These are phyloP conservation scores for Dryadomyces quercus-mongolicae DNA, from an alignment of 2,329 filamentous ascomycete species.

Conservation along the genomic window DNA sequence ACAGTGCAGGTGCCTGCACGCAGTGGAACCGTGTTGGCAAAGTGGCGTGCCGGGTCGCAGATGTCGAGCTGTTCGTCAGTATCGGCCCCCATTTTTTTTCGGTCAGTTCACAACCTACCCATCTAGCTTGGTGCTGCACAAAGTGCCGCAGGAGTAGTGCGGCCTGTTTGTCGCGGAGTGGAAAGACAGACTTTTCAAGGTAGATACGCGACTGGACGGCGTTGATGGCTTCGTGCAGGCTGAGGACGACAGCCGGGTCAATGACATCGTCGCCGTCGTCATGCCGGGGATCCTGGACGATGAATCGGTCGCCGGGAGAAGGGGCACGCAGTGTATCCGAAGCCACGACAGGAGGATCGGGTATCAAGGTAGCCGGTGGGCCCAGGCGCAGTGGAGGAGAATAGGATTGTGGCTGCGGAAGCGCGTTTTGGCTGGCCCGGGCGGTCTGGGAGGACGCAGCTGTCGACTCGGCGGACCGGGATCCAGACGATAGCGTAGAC, in stretches of 20 bases:
- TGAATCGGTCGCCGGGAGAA: conserved; percentile 19
- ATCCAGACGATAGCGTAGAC: background rate
- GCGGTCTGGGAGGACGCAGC: background rate
- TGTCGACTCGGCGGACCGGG: background rate
- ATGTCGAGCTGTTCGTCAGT: conserved; percentile 33
- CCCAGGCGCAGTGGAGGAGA: background rate
- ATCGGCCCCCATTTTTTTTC: too few relatives aligned
- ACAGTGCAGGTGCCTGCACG: conserved; percentile 36
- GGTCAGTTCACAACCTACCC: conserved; percentile 16
- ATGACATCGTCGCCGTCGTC: conserved; percentile 4
- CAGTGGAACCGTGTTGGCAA: conserved; percentile 40
- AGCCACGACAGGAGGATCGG: too few relatives aligned
- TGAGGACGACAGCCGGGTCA: background rate
- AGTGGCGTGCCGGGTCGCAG: conserved; percentile 30
- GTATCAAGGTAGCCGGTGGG: background rate
- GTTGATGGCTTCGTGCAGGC: background rate
- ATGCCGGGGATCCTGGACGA: conserved; percentile 12
- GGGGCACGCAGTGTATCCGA: background rate
- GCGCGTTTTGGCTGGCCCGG: background rate
- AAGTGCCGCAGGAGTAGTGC: conserved; percentile 21
- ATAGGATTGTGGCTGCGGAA: background rate
- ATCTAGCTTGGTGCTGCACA: conserved; percentile 21
- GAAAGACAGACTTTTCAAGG: conserved; percentile 15
- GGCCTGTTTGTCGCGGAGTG: conserved; percentile 16
- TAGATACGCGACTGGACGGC: conserved; percentile 12